Evolutionary conservation across 1,284 basidiomycete species (phyloP), one percentile per base, ranked within the genome.

Genomic region (Apiotrichum laibachii): DNA sequence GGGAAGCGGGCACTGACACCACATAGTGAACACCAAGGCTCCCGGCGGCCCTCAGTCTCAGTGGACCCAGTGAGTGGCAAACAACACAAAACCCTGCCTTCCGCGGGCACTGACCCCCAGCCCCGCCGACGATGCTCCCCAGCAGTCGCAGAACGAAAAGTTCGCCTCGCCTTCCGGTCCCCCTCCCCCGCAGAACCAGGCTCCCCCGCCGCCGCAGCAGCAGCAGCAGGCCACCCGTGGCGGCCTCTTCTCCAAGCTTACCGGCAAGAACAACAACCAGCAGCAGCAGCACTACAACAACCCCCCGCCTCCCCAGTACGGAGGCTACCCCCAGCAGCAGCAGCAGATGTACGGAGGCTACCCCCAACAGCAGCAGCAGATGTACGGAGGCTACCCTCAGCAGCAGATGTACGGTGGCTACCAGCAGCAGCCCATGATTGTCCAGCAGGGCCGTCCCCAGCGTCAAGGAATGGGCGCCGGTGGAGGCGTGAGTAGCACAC

Each of bases 31-130:
- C 65, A 76, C 70, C 53, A 71, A 72, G 18, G 71, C 72, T 9
- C 70, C 76, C 5, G 74, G 73, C 9, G 75, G 72, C 0, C 63
- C 75, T 10, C 56, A 72, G 53, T 67, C 64, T 21, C 75, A 75
- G 57, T 79, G 77, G 77, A 76, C 76, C 9, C 77, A 78, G 76
- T 78, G 56, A 63, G 12, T 8, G 42, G 35, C 31, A 5, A 21
- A 43, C 35, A 16, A 15, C 39, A 16, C 35, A 39, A 16, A 13
- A 12, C 11, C 37, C 37, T 13, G 37, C 44, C 44, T 10, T 12
- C 22, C 2, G 15, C 22, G 46, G 15, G 15, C 13, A 18, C 37
- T 39, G 42, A 39, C 37, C 44, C 22, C 26, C 59, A 78, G 76
- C 59, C 76, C 77, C 11, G 76, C 75, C 18, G 76, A 76, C 48